Base-by-base conservation (phyloP, 306 rosid species). In the Benincasa hispida region DNA sequence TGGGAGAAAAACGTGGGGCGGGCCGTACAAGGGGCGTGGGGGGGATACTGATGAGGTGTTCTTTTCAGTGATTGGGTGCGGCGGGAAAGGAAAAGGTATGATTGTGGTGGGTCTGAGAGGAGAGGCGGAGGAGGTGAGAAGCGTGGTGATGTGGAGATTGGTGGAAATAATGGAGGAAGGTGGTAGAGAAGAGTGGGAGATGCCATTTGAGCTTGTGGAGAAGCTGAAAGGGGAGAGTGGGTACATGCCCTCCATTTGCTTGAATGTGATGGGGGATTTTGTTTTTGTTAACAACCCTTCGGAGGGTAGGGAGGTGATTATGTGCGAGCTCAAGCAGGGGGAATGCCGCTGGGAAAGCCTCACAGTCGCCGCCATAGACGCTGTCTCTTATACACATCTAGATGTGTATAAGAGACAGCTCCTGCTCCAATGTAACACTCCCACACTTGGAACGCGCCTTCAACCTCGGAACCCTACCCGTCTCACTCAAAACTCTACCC, bases 321-420 rank as follows among this genome's bases (percentile, higher is more conserved):
- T 76, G 70, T 88, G 90, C 67, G 89, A 93, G 78, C 57, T 84
- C 0, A 62, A 5, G 56, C 8, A 51, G 1, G 84, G 87, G 2
- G 62, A 0, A 15, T 88, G 88, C 27, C 82, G 80, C 63, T 89
- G 92, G 98, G 65, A 76, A 18, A 81, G 87, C 80, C 63, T 89
- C 6, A 42, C 41, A 37, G 90, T 86, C 42, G 80, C 30, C 5
- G 89, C 8, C 24, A 34, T 75, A 3, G 65, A 76, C 27, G n/a
- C n/a, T n/a, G n/a, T n/a, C n/a, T n/a, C n/a, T n/a, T n/a, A n/a
- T n/a, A n/a, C n/a, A n/a, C n/a, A n/a, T n/a, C n/a, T n/a, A n/a
- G n/a, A n/a, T n/a, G n/a, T n/a, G n/a, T n/a, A n/a, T n/a, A n/a
- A n/a, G n/a, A n/a, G n/a, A n/a, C n/a, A n/a, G n/a, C n/a, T n/a